Conservation (phyloP, 108 stramenopile species). For the Bacterosira constricta region DNA sequence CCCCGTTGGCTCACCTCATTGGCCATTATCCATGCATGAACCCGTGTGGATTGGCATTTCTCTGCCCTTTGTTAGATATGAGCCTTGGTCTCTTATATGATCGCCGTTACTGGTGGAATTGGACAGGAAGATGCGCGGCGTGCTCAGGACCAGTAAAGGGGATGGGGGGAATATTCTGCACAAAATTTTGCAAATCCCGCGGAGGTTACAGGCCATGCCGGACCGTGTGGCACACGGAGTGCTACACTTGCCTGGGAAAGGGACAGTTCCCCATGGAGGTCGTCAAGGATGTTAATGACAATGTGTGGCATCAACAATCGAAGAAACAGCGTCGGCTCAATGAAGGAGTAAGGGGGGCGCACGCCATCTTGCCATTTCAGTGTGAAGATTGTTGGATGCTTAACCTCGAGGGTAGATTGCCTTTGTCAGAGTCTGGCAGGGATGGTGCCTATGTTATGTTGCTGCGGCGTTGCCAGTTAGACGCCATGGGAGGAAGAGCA, state of each 20-base stretch:
- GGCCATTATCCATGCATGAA: too few relatives aligned
- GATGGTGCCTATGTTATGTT: too few relatives aligned
- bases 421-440: too few relatives aligned
- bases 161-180: conserved; percentile 42
- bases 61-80: conserved; percentile 19
- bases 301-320: conserved; percentile 3
- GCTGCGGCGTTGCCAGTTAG: too few relatives aligned
- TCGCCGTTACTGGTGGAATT: conserved; percentile 17
- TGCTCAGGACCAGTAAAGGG: conserved; percentile 15
- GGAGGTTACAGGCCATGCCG: neutral
- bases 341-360: neutral
- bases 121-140: conserved; percentile 12
- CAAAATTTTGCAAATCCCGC: conserved; percentile 34
- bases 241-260: conserved; percentile 30
- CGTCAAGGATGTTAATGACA: neutral
- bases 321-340: neutral
- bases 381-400: too few relatives aligned
- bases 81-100: too few relatives aligned
- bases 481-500: conserved; percentile 20
- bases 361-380: conserved; percentile 11
- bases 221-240: neutral
- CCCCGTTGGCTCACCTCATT: too few relatives aligned
- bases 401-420: too few relatives aligned
- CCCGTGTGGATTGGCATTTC: conserved; percentile 26
- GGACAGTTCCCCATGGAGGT: neutral